Evolutionary conservation across 768 basidiomycete species (phyloP).

Genomic region (Exsudoporus frostii): DNA sequence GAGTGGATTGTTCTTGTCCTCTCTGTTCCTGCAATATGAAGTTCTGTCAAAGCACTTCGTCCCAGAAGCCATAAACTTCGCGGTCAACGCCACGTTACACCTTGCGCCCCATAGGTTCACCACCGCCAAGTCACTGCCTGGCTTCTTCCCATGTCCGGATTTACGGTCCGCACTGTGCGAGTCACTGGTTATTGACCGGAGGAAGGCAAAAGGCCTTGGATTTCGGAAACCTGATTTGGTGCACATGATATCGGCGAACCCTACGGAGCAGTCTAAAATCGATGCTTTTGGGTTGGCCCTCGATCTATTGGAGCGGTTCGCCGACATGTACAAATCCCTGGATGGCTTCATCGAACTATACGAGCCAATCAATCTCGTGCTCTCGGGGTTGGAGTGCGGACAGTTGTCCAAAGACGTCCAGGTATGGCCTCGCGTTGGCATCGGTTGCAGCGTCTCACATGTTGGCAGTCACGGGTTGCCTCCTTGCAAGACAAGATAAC

Average conservation of each 20-base stretch:
- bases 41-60: conserved; percentile 77
- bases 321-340: conserved; percentile 73
- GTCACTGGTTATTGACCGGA: conserved; percentile 37
- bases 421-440: conserved; percentile 38
- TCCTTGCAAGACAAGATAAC: conserved; percentile 47
- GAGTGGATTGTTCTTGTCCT: conserved; percentile 86
- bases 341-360: conserved; percentile 87
- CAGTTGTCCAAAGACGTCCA: conserved; percentile 49
- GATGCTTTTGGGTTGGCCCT: conserved; percentile 65
- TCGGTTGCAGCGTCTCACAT: conserved; percentile 9
- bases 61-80: conserved; percentile 87
- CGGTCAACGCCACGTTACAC: conserved; percentile 65
- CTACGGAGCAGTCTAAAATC: conserved; percentile 62
- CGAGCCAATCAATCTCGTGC: conserved; percentile 56
- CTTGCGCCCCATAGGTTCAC: conserved; percentile 64
- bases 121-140: conserved; percentile 51
- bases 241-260: conserved; percentile 36
- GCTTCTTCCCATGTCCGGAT: conserved; percentile 70
- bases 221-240: conserved; percentile 47
- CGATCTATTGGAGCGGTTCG: conserved; percentile 61
- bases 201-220: conserved; percentile 39
- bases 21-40: conserved; percentile 84
- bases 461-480: conserved; percentile 44
- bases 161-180: conserved; percentile 49
- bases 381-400: conserved; percentile 50